Evolutionary conservation across 2,329 filamentous ascomycete genomes (phyloP).

Genomic region (Curvularia spicifera): DNA sequence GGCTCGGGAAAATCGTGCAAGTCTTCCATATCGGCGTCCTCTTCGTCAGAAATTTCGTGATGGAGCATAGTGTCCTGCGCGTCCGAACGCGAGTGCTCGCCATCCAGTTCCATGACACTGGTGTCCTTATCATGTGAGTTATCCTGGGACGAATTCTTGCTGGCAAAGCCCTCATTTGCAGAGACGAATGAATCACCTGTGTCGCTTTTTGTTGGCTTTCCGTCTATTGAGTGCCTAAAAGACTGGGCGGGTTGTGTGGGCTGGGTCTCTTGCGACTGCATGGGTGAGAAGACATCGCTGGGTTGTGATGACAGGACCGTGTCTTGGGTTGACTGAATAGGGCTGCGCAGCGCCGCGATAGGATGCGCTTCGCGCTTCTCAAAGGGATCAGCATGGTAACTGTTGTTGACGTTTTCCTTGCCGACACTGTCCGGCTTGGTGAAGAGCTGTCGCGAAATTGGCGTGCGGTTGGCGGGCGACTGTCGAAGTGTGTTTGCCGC

Average conservation of each 20-base stretch:
- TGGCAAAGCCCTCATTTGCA: slow-evolving; percentile 53
- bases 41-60: slow-evolving; percentile 30
- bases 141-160: slow-evolving; percentile 41
- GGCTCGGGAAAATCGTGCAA: slow-evolving; percentile 32
- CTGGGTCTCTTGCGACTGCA: slow-evolving; percentile 43
- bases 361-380: slow-evolving; percentile 52
- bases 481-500: slow-evolving; percentile 42
- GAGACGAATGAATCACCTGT: slow-evolving; percentile 57
- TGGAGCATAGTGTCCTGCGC: slow-evolving; percentile 36
- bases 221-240: slow-evolving; percentile 33
- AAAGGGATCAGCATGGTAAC: slow-evolving; percentile 27
- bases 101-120: slow-evolving; percentile 44
- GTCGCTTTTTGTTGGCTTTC: slow-evolving; percentile 39
- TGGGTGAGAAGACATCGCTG: slow-evolving; percentile 42
- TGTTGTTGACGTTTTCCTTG: slow-evolving; percentile 38
- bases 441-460: slow-evolving; percentile 39
- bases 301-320: slow-evolving; percentile 37
- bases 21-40: slow-evolving; percentile 29
- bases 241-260: slow-evolving; percentile 41
- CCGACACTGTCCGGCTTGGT: slow-evolving; percentile 32
- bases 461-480: slow-evolving; percentile 37
- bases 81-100: slow-evolving; percentile 29
- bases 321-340: slow-evolving; percentile 38
- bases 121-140: slow-evolving; percentile 28
- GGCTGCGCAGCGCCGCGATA: slow-evolving; percentile 42